phyloP scores from a whole-genome alignment of 441 rosid species.

The Arabidopsis hybrid region DNA sequence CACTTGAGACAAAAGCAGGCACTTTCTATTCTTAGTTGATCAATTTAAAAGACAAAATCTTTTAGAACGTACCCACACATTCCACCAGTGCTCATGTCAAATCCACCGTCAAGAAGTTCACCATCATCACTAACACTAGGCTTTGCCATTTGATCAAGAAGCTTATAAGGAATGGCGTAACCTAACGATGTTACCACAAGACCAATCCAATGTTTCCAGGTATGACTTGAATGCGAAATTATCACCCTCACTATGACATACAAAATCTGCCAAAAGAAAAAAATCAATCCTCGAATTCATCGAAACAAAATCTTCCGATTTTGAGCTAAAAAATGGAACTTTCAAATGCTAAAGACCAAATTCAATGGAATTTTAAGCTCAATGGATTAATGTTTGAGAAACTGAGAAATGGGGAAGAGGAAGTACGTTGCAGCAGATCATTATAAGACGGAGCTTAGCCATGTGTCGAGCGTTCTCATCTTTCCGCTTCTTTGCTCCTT shows the following conservation, averaged over 20 bases:
- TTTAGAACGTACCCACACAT: slow-evolving; percentile 73
- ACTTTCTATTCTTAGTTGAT: slow-evolving; percentile 1
- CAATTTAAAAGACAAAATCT: neutral
- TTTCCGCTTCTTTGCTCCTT: slow-evolving; percentile 92
- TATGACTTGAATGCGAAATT: slow-evolving; percentile 66
- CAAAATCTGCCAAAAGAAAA: slow-evolving; percentile 54
- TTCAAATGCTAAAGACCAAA: neutral
- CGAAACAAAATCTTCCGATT: neutral
- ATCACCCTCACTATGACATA: slow-evolving; percentile 73
- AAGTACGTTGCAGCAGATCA: slow-evolving; percentile 77
- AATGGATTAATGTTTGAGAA: neutral
- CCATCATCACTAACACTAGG: slow-evolving; percentile 75
- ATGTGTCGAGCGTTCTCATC: slow-evolving; percentile 87
- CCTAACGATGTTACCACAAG: slow-evolving; percentile 68
- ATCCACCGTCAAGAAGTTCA: slow-evolving; percentile 90
- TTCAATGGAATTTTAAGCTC: neutral
- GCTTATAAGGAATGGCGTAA: slow-evolving; percentile 72
- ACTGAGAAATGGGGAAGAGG: slow-evolving; percentile 17
- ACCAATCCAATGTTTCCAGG: slow-evolving; percentile 87
- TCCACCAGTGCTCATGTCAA: slow-evolving; percentile 87
- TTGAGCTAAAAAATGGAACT: neutral
- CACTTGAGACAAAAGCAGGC: slow-evolving; percentile 14
- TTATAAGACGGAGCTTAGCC: slow-evolving; percentile 63
- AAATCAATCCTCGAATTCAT: slow-evolving; percentile 14
- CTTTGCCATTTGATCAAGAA: slow-evolving; percentile 77